Evolutionary conservation across 2,329 filamentous ascomycete species (phyloP).

Genomic region (Thermothelomyces thermophilus): DNA sequence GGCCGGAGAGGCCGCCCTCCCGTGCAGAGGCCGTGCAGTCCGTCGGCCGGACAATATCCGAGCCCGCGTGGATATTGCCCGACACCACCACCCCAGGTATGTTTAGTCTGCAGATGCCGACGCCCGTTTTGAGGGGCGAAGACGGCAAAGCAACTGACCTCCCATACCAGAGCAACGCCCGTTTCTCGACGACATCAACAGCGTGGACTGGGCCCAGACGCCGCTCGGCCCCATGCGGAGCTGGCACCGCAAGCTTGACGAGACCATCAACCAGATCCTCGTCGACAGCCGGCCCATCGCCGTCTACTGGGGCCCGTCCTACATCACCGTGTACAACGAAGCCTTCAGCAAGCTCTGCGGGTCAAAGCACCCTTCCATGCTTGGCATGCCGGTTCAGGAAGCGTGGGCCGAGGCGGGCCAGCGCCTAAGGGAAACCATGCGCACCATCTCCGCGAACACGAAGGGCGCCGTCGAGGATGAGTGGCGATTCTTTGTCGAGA

Average conservation of each 20-base stretch:
- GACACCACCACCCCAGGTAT: constrained; percentile 27
- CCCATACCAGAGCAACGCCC: constrained; percentile 27
- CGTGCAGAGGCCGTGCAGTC: constrained; percentile 20
- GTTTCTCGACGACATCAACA: constrained; percentile 33
- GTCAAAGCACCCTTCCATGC: constrained; percentile 55
- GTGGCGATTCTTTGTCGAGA: constrained; percentile 40
- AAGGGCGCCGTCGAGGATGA: constrained; percentile 36
- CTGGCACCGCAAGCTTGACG: constrained; percentile 40
- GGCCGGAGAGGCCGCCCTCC: constrained; percentile 14
- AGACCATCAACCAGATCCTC: constrained; percentile 36
- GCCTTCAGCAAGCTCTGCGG: constrained; percentile 58
- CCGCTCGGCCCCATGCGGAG: constrained; percentile 37
- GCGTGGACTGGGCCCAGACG: constrained; percentile 39
- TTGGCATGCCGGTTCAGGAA: constrained; percentile 53
- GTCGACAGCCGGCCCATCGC: constrained; percentile 43
- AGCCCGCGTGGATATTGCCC: constrained; percentile 29
- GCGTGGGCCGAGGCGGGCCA: constrained; percentile 50
- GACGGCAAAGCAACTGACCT: constrained; percentile 9
- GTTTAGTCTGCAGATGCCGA: not conserved
- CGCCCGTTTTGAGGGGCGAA: too few relatives aligned
- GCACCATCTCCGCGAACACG: constrained; percentile 29
- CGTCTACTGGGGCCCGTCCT: constrained; percentile 56
- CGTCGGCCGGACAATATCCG: constrained; percentile 22
- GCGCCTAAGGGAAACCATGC: constrained; percentile 35
- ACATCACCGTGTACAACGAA: constrained; percentile 65